Evolutionary conservation across 345 rosid genomes (phyloP), one percentile per base, ranked within the genome.

Genomic region (Acer yangbiense): DNA sequence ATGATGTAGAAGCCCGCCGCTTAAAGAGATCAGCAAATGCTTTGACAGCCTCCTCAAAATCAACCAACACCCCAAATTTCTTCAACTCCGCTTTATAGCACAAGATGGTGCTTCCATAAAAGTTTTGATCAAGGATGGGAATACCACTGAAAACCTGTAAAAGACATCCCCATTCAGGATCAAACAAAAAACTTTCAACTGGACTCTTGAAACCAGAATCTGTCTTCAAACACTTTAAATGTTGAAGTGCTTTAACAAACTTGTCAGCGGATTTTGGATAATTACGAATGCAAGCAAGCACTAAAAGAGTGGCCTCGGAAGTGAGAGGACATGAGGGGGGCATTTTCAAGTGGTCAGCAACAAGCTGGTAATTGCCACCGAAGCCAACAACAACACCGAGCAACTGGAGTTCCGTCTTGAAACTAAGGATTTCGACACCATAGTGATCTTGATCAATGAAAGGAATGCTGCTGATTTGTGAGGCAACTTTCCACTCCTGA

Each of bases 111-210:
- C 77, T 46, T 43, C 90, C 89, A 63, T 91, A 90, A 78, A 87
- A 84, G 2, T 5, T 74, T 17, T 50, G 35, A 17, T 88, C 87
- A 2, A 93, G 72, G 27, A 85, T 16, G 2, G 94, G 86, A 65
- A 89, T 85, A 77, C 78, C 68, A 43, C 71, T 69, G 68, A 91
- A 89, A 65, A 93, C 86, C 21, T 83, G 66, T 0, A 91, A 77
- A 68, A 93, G 87, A 66, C 84, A 80, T 46, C 90, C 87, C 93
- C 93, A 88, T 29, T 84, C 88, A 8, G 82, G 82, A 79, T 92
- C 86, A 57, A 75, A 62, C 81, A 87, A 69, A 85, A 86, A 93
- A 75, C 97, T 86, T 1, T 88, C 91, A 9, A 72, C 65, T 0
- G 97, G 92, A 9, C 54, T 7, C 77, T 71, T 90, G 80, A 72